phyloP scores from a whole-genome alignment of 176 grass and related monocot genomes.

The Paspalum notatum region DNA sequence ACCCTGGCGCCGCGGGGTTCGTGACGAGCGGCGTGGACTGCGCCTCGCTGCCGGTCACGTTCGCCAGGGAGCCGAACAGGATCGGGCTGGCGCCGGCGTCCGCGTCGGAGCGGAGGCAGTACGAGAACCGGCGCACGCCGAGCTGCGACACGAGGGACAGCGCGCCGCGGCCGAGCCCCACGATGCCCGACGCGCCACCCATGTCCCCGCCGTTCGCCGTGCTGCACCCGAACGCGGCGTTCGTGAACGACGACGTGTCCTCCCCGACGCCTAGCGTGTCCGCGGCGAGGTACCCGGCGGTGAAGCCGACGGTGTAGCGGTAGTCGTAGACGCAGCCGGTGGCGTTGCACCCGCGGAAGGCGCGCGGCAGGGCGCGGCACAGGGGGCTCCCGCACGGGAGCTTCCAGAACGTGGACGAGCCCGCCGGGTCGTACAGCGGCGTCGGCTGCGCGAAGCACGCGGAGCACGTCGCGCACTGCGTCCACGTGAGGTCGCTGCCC shows the following conservation, averaged over 20 bases:
- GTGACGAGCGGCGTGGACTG: slow-evolving; percentile 54
- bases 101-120: slow-evolving; percentile 54
- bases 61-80: slow-evolving; percentile 55
- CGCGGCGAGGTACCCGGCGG: slow-evolving; percentile 44
- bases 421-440: slow-evolving; percentile 51
- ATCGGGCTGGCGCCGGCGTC: slow-evolving; percentile 43
- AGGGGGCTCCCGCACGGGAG: slow-evolving; percentile 33
- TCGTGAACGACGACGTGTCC: neutral
- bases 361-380: slow-evolving; percentile 24
- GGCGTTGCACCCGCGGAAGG: slow-evolving; percentile 38
- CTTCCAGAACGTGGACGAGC: slow-evolving; percentile 46
- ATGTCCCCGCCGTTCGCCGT: slow-evolving; percentile 43
- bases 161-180: slow-evolving; percentile 47
- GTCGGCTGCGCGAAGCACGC: slow-evolving; percentile 48
- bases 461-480: slow-evolving; percentile 54
- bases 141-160: slow-evolving; percentile 64
- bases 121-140: slow-evolving; percentile 52
- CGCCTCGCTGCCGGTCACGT: slow-evolving; percentile 18
- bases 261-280: slow-evolving; percentile 41
- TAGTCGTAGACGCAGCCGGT: slow-evolving; percentile 55
- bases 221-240: slow-evolving; percentile 62
- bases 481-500: slow-evolving; percentile 70
- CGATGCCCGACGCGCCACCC: slow-evolving; percentile 47
- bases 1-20: slow-evolving; percentile 30
- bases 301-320: slow-evolving; percentile 43